Conservation (phyloP, 768 basidiomycete genomes). For the Xerocomellus dryophilus region DNA sequence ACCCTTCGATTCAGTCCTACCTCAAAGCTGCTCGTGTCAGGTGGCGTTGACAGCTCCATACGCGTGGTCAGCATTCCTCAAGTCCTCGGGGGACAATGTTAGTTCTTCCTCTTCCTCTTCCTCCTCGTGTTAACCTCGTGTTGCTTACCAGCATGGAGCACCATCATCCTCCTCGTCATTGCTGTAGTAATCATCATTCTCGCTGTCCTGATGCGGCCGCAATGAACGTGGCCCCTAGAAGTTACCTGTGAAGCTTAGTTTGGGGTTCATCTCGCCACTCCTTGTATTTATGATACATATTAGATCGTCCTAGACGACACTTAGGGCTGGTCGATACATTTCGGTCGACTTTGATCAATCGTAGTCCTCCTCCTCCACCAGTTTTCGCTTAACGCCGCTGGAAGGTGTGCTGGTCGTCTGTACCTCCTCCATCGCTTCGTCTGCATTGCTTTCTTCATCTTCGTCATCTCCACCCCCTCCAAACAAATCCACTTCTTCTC, state of each 20-base stretch:
- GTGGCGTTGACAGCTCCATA: constrained; percentile 86
- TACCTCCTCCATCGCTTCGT: constrained; percentile 79
- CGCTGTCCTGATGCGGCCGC: constrained; percentile 40
- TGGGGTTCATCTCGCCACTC: not conserved
- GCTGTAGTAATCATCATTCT: constrained; percentile 42
- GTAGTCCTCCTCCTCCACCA: constrained; percentile 86
- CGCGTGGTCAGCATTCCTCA: constrained; percentile 75
- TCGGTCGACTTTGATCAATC: constrained; percentile 42
- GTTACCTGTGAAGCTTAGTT: not conserved
- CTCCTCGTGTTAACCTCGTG: constrained; percentile 30
- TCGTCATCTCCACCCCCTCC: constrained; percentile 68
- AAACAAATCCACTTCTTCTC: constrained; percentile 76
- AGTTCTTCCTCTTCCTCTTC: constrained; percentile 31
- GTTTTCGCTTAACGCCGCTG: constrained; percentile 71
- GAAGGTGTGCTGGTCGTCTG: constrained; percentile 50
- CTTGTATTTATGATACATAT: constrained; percentile 30
- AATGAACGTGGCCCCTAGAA: constrained; percentile 2
- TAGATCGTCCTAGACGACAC: constrained; percentile 23
- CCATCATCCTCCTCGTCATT: constrained; percentile 40
- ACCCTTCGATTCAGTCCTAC: constrained; percentile 84
- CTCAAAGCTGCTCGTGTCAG: constrained; percentile 78
- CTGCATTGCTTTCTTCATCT: constrained; percentile 53
- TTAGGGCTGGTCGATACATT: not conserved
- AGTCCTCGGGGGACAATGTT: constrained; percentile 50
- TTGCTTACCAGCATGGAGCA: constrained; percentile 36